Percentiles rank a stretch among this genome's conserved stretches.
These are phyloP conservation scores for Trichoderma asperellum DNA, from an alignment of 2,329 filamentous ascomycete species.

Conservation along the genomic window DNA sequence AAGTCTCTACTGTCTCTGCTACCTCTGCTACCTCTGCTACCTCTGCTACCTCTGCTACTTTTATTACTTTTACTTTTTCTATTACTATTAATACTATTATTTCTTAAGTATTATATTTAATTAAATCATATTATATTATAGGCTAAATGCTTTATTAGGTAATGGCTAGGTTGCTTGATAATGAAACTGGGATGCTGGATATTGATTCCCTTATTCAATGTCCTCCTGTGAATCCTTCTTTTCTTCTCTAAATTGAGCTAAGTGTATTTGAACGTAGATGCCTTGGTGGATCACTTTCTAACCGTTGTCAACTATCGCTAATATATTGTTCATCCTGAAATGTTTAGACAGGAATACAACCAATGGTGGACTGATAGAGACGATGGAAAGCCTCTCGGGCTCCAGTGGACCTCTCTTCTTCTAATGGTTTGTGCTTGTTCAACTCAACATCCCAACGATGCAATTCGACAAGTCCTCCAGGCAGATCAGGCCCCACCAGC, in stretches of 20 bases:
- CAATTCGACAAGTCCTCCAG: slow-evolving; percentile 40
- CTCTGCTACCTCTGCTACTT: no score
- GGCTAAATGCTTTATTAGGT: no score
- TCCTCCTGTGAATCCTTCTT: no score
- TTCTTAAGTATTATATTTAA: no score
- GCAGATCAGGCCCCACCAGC: slow-evolving; percentile 39
- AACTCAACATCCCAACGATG: slow-evolving; percentile 40
- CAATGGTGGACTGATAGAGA: slow-evolving; percentile 42
- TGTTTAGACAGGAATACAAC: slow-evolving; percentile 44
- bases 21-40: no score
- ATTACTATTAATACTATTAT: no score
- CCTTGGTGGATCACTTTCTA: slow-evolving; percentile 45
- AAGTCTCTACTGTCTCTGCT: no score
- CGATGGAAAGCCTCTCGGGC: slow-evolving; percentile 39
- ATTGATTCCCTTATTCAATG: no score
- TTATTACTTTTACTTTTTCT: no score
- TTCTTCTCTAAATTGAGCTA: not conserved
- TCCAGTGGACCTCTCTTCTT: slow-evolving; percentile 46
- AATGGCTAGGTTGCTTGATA: no score
- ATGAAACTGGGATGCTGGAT: no score
- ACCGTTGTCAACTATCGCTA: slow-evolving; percentile 46
- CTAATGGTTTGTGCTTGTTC: slow-evolving; percentile 46
- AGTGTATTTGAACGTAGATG: slow-evolving; percentile 35
- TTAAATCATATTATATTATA: no score
- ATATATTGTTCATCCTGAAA: slow-evolving; percentile 45